A percentile compares a stretch with the other conserved stretches of the same genome.
phyloP scores from a whole-genome alignment of 352 stramenopile species.

The Phytophthora idaei region DNA sequence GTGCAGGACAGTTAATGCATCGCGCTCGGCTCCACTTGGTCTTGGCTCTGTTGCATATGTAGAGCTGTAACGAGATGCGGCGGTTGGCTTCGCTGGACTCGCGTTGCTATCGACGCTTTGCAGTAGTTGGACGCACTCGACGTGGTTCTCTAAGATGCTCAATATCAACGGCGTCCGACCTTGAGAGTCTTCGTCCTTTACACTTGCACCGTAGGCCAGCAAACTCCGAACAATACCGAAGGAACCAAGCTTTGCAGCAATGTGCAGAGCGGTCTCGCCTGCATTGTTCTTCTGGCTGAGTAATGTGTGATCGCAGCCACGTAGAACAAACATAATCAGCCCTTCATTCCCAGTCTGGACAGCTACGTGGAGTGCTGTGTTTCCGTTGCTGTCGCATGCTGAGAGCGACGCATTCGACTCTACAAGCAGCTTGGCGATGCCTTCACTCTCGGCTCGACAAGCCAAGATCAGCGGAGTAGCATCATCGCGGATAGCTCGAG shows the following conservation, averaged over 20 bases:
- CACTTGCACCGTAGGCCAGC: slow-evolving; percentile 45
- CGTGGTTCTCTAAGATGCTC: slow-evolving; percentile 74
- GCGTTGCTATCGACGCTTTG: slow-evolving; percentile 37
- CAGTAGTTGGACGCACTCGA: slow-evolving; percentile 68
- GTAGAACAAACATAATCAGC: slow-evolving; percentile 77
- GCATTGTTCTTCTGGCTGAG: slow-evolving; percentile 89
- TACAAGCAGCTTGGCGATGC: slow-evolving; percentile 52
- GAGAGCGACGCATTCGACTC: slow-evolving; percentile 69
- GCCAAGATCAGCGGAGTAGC: slow-evolving; percentile 54
- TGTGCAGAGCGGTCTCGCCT: slow-evolving; percentile 90
- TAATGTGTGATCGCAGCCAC: slow-evolving; percentile 60
- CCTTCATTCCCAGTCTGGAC: slow-evolving; percentile 83
- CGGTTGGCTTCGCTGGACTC: slow-evolving; percentile 8
- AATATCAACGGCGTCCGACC: slow-evolving; percentile 66
- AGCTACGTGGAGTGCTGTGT: slow-evolving; percentile 85
- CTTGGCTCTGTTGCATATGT: slow-evolving; percentile 8
- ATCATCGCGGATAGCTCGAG: slow-evolving; percentile 17
- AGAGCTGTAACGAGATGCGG: slow-evolving; percentile 16
- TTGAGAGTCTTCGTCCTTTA: slow-evolving; percentile 58
- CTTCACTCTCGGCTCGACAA: slow-evolving; percentile 45
- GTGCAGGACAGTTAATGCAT: slow-evolving; percentile 35
- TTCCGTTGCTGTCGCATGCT: slow-evolving; percentile 77
- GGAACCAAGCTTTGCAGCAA: slow-evolving; percentile 67
- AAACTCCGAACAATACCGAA: slow-evolving; percentile 47
- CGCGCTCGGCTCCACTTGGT: slow-evolving; percentile 20